Evolutionary conservation across 768 basidiomycete genomes (phyloP).

Genomic region (Psilocybe azurescens): DNA sequence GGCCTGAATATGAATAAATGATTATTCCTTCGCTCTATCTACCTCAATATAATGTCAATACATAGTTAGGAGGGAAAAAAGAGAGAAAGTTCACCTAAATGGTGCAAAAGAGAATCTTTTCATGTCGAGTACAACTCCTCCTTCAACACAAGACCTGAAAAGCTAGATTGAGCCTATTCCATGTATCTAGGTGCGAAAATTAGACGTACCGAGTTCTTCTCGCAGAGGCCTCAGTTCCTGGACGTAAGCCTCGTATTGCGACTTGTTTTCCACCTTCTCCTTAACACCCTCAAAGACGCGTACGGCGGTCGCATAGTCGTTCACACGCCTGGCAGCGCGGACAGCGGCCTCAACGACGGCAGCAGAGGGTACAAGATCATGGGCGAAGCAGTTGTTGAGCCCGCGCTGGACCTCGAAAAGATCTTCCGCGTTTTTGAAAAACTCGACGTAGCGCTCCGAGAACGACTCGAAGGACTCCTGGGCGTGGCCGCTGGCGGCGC

Average conservation of each 20-base stretch:
- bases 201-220: conserved; percentile 85
- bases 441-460: conserved; percentile 90
- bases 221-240: conserved; percentile 87
- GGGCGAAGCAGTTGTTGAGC: conserved; percentile 99
- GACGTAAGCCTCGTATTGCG: conserved; percentile 93
- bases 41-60: not conserved
- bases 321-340: conserved; percentile 86
- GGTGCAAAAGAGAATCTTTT: conserved; percentile 12
- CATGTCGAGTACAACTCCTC: conserved; percentile 35
- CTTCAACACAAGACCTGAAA: conserved; percentile 30
- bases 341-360: conserved; percentile 87
- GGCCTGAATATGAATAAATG: conserved; percentile 5
- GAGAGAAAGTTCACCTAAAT: conserved; percentile 12
- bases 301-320: conserved; percentile 98
- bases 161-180: not conserved
- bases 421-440: conserved; percentile 93
- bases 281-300: conserved; percentile 94
- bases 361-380: conserved; percentile 92
- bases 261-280: conserved; percentile 98
- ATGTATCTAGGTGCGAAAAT: not conserved
- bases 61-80: not conserved
- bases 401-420: conserved; percentile 99
- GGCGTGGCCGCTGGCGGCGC: conserved; percentile 64
- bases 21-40: conserved; percentile 16
- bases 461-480: conserved; percentile 95